A percentile compares a stretch with the other conserved stretches of the same genome.
These are phyloP conservation scores for Fusarium sp. DNA, from an alignment of 2,329 filamentous ascomycete species.

Conservation along the genomic window DNA sequence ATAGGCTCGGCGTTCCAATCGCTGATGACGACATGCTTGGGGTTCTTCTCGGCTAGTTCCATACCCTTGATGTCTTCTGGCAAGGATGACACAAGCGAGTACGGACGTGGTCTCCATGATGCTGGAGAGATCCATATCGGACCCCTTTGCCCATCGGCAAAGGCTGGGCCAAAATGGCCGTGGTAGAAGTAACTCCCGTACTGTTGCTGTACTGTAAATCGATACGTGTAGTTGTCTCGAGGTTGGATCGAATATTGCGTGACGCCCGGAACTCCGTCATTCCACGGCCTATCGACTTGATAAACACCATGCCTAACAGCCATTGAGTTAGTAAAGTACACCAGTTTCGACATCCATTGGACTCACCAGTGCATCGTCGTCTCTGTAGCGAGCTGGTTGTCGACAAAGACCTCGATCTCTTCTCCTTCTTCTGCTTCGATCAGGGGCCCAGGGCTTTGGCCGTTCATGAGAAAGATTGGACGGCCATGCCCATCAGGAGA, in stretches of 20 bases:
- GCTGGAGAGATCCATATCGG: not conserved
- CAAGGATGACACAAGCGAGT: not conserved
- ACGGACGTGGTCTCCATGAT: not conserved
- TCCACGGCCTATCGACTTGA: not conserved
- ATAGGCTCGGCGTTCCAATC: slow-evolving; percentile 1
- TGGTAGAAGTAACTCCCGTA: slow-evolving; percentile 3
- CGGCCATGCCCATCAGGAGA: slow-evolving; percentile 1
- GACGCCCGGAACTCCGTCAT: slow-evolving; percentile 1
- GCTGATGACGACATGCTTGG: not conserved
- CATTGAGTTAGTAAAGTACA: not conserved
- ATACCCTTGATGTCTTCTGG: not conserved
- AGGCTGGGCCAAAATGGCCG: not conserved
- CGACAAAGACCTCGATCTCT: slow-evolving; percentile 4
- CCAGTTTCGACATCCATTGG: not conserved
- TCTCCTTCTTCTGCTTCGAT: slow-evolving; percentile 5
- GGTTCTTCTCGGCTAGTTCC: not conserved
- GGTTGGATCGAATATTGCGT: slow-evolving; percentile 1
- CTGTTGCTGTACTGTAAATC: not conserved
- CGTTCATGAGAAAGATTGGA: slow-evolving; percentile 8
- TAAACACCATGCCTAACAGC: not conserved
- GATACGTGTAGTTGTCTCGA: not conserved
- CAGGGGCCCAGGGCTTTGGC: slow-evolving; percentile 9
- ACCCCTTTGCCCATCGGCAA: not conserved
- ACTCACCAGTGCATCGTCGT: slow-evolving; percentile 18
- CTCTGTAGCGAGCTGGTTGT: not conserved